Evolutionary conservation across 108 stramenopile genomes (phyloP).

Genomic region (Cyclotella baltica): DNA sequence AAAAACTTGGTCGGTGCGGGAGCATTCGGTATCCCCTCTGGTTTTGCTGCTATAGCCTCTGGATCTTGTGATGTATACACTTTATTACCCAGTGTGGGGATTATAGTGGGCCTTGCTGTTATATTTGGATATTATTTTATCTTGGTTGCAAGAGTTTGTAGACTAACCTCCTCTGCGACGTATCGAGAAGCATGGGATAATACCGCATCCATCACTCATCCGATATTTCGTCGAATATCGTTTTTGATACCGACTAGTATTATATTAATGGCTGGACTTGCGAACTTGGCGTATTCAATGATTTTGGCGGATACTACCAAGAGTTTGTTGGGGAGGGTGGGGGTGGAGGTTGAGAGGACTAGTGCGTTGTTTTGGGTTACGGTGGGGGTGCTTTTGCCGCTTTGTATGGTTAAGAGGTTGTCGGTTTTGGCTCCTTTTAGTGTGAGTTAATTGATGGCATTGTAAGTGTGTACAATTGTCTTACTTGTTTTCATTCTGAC

Average conservation of each 20-base stretch:
- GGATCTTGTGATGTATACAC: slow-evolving; percentile 60
- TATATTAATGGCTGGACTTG: slow-evolving; percentile 55
- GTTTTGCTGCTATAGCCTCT: slow-evolving; percentile 53
- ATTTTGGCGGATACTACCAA: slow-evolving; percentile 84
- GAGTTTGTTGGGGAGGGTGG: slow-evolving; percentile 51
- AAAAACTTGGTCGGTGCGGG: slow-evolving; percentile 91
- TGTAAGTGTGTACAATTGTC: not conserved
- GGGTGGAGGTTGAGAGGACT: slow-evolving; percentile 27
- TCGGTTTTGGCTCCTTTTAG: slow-evolving; percentile 73
- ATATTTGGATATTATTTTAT: slow-evolving; percentile 84
- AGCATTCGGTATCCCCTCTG: slow-evolving; percentile 81
- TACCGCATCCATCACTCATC: slow-evolving; percentile 43
- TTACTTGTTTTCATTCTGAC: no score
- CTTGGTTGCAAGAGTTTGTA: slow-evolving; percentile 68
- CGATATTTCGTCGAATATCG: slow-evolving; percentile 22
- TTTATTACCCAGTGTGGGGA: slow-evolving; percentile 59
- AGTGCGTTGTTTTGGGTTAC: slow-evolving; percentile 54
- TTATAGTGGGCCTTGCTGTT: slow-evolving; percentile 67
- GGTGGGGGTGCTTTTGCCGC: slow-evolving; percentile 70
- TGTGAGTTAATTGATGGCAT: slow-evolving; percentile 2
- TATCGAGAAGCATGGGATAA: slow-evolving; percentile 86
- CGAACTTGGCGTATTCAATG: slow-evolving; percentile 70
- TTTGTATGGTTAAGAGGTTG: slow-evolving; percentile 83
- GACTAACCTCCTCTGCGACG: slow-evolving; percentile 57
- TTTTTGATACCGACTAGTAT: slow-evolving; percentile 35